A percentile compares a stretch with the other conserved stretches of the same genome.
Conservation (phyloP, 305 asterid species). For the Rubia tinctorum region DNA sequence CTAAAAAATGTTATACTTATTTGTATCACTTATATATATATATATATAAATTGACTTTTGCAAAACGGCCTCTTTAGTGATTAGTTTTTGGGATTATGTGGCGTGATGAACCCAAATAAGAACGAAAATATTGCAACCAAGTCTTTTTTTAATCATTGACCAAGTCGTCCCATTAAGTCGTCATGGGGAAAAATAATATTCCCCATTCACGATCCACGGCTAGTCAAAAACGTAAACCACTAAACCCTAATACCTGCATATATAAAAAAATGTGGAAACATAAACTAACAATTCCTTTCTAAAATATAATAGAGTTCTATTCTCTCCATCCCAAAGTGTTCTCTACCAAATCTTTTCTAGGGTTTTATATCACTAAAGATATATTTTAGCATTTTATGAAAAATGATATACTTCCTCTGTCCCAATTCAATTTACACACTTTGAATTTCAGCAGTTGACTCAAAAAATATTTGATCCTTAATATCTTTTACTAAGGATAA, state of each 20-base stretch:
- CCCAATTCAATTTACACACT: no score
- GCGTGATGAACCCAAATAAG: background rate
- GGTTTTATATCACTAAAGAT: no score
- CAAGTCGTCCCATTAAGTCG: background rate
- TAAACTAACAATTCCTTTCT: background rate
- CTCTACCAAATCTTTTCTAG: no score
- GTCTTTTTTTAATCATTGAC: background rate
- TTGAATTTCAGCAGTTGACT: no score
- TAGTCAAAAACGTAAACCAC: background rate
- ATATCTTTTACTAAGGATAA: no score
- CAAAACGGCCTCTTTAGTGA: no score
- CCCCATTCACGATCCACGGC: background rate
- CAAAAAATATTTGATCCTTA: no score
- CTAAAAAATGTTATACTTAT: no score
- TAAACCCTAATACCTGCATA: background rate
- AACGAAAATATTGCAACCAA: constrained; percentile 1
- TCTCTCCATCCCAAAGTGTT: background rate
- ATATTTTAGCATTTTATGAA: no score
- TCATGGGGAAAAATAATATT: background rate
- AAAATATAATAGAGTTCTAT: background rate
- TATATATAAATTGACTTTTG: no score
- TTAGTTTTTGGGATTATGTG: background rate
- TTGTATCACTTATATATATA: no score
- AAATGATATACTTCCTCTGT: no score
- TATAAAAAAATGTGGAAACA: background rate